These are phyloP conservation scores for Boletus huronensis DNA, from an alignment of 768 basidiomycete species.

Conservation along the genomic window DNA sequence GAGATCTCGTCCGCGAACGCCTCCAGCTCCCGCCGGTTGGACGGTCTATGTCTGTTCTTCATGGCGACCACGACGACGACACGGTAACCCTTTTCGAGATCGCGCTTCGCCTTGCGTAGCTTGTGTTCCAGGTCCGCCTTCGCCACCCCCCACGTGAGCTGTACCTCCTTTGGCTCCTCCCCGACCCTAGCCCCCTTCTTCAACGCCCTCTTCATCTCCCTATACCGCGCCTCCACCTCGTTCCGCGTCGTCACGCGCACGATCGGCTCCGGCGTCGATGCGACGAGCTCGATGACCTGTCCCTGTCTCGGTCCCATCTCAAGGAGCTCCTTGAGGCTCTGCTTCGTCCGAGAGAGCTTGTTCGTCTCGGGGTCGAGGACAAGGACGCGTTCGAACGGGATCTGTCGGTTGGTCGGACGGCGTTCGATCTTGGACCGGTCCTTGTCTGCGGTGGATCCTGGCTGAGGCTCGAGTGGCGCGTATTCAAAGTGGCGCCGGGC, in stretches of 20 bases:
- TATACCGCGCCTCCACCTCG: constrained; percentile 38
- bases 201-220: constrained; percentile 34
- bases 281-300: constrained; percentile 51
- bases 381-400: constrained; percentile 41
- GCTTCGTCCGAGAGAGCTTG: constrained; percentile 34
- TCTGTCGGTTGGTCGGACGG: constrained; percentile 37
- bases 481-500: constrained; percentile 14
- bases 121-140: constrained; percentile 63
- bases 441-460: not conserved
- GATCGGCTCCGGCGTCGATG: constrained; percentile 47
- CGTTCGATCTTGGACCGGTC: not conserved
- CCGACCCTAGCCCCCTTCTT: constrained; percentile 29
- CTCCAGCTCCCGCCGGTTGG: constrained; percentile 38
- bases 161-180: constrained; percentile 58
- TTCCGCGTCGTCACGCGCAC: constrained; percentile 56
- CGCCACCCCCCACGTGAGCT: constrained; percentile 65
- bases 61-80: constrained; percentile 54
- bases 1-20: constrained; percentile 43
- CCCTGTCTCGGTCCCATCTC: constrained; percentile 24
- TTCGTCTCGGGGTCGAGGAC: constrained; percentile 47
- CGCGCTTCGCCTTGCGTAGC: constrained; percentile 51
- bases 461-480: not conserved
- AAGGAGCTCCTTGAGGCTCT: constrained; percentile 43
- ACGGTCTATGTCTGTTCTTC: constrained; percentile 44
- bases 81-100: constrained; percentile 56